These are phyloP conservation scores for Theileria orientalis DNA, from an alignment of 169 alveolate species.

Conservation along the genomic window DNA sequence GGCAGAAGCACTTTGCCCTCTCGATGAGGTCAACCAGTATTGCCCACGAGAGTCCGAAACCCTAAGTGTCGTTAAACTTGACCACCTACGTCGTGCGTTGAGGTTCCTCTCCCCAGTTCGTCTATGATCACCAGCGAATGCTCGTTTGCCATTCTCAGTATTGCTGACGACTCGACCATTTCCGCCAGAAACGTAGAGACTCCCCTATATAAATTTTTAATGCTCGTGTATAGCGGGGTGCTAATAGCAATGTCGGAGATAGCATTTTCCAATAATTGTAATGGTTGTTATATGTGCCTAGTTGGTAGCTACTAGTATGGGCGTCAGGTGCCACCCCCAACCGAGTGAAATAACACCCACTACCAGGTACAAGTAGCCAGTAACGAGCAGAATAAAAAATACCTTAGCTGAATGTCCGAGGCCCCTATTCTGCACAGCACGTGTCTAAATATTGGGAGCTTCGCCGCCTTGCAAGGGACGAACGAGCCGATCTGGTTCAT, in stretches of 20 bases:
- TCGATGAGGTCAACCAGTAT: slow-evolving; percentile 89
- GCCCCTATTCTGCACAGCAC: slow-evolving; percentile 97
- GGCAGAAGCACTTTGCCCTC: slow-evolving; percentile 87
- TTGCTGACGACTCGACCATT: slow-evolving; percentile 94
- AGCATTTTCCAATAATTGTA: too few species aligned
- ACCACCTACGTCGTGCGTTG: slow-evolving; percentile 82
- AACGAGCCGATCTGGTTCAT: slow-evolving; percentile 93
- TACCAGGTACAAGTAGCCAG: too few species aligned
- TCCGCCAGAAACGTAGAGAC: slow-evolving; percentile 96
- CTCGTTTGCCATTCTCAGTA: slow-evolving; percentile 89
- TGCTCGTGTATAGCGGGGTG: too few species aligned
- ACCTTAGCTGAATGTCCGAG: slow-evolving; percentile 86
- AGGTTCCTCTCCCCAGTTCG: slow-evolving; percentile 98
- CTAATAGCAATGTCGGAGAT: too few species aligned
- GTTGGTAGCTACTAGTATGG: too few species aligned
- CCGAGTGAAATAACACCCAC: too few species aligned
- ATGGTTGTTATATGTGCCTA: too few species aligned
- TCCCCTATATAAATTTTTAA: slow-evolving; percentile 77
- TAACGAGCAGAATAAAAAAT: neutral
- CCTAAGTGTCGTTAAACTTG: slow-evolving; percentile 77
- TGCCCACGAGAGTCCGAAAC: slow-evolving; percentile 97
- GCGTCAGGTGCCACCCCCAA: too few species aligned
- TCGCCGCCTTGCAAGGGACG: slow-evolving; percentile 91
- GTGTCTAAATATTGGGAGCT: slow-evolving; percentile 89
- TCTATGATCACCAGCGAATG: slow-evolving; percentile 91